phyloP scores from a whole-genome alignment of 2,329 filamentous ascomycete species.

The Claviceps sp. region DNA sequence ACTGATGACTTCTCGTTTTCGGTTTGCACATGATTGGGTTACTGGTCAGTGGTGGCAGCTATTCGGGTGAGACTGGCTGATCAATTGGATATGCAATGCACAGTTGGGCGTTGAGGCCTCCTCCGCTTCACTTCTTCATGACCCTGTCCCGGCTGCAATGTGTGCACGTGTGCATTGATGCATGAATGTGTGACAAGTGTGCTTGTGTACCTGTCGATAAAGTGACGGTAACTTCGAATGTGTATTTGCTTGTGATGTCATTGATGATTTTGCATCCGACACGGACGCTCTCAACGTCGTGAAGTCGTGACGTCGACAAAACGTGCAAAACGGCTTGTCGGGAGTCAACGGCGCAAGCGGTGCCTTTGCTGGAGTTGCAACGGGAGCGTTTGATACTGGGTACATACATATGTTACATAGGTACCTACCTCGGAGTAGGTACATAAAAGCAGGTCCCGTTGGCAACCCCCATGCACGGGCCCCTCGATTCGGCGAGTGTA shows the following conservation, averaged over 20 bases:
- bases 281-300: not conserved
- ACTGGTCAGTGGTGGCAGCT: not conserved
- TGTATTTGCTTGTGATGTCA: not conserved
- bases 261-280: not conserved
- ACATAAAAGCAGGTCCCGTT: not conserved
- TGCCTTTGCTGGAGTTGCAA: not conserved
- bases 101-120: not conserved
- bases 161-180: too few species aligned
- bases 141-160: not conserved
- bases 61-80: not conserved
- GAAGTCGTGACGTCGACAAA: not conserved
- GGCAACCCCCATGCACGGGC: not conserved
- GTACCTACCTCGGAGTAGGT: too few species aligned
- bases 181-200: too few species aligned
- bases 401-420: too few species aligned
- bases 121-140: not conserved
- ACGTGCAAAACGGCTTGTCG: too few species aligned
- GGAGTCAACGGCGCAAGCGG: not conserved
- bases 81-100: not conserved
- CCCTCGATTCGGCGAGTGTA: not conserved
- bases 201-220: not conserved
- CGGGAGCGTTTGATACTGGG: too few species aligned
- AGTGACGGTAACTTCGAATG: not conserved
- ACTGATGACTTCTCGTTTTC: not conserved
- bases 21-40: not conserved